Conservation (phyloP, 805 yeast genomes). For the Candida tallmaniae region DNA sequence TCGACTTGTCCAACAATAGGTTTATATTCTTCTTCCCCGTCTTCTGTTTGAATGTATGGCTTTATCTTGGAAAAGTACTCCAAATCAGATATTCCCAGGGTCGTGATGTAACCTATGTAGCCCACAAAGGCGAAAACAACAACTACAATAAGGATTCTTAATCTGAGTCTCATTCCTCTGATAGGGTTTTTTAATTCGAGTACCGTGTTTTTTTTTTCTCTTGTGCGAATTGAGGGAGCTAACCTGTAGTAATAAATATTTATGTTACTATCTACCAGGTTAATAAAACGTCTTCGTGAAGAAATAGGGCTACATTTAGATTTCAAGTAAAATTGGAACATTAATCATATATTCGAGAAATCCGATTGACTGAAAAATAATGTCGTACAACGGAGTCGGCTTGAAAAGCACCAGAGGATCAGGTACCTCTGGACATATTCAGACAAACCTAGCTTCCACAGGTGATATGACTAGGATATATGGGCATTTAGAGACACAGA, state of each 20-base stretch:
- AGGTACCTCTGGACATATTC: constrained; percentile 60
- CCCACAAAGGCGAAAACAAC: neutral
- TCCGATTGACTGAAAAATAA: neutral
- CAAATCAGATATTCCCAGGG: constrained; percentile 1
- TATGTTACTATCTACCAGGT: no score
- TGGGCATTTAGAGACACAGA: constrained; percentile 17
- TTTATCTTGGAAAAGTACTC: constrained; percentile 5
- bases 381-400: constrained; percentile 8
- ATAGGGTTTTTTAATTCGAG: no score
- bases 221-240: no score
- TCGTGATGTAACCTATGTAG: constrained; percentile 3
- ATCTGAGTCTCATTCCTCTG: constrained; percentile 7
- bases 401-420: constrained; percentile 46
- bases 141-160: constrained; percentile 3
- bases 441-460: constrained; percentile 34
- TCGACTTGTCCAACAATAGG: constrained; percentile 13
- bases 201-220: no score
- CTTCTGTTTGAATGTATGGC: constrained; percentile 4
- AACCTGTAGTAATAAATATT: no score
- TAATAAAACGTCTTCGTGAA: no score
- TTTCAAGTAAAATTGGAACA: no score
- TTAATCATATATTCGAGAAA: no score
- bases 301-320: no score
- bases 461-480: constrained; percentile 18
- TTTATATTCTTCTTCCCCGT: constrained; percentile 5